Conservation (phyloP, 1,139 yeast genomes). For the Protomyces lactucae-debilis region DNA sequence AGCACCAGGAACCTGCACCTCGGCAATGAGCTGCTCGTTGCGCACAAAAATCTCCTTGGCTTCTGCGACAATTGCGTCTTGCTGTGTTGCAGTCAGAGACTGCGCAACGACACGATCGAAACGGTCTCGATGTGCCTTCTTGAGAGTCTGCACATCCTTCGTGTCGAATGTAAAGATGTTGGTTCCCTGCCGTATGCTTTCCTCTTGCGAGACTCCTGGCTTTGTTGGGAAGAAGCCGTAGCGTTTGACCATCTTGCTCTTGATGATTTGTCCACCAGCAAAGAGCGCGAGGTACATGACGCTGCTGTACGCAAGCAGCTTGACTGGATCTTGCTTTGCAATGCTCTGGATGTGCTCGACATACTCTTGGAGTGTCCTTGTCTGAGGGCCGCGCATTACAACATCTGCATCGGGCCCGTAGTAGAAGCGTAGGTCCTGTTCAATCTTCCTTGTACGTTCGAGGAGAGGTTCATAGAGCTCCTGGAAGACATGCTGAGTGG, state of each 20-base stretch:
- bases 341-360: slow-evolving; percentile 54
- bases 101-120: slow-evolving; percentile 73
- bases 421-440: slow-evolving; percentile 62
- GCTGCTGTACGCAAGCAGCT: slow-evolving; percentile 76
- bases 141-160: slow-evolving; percentile 47
- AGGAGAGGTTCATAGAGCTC: slow-evolving; percentile 51
- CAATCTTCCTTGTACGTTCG: slow-evolving; percentile 56
- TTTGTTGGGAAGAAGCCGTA: slow-evolving; percentile 71
- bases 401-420: slow-evolving; percentile 55
- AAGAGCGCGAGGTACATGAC: slow-evolving; percentile 79
- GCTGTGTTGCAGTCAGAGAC: slow-evolving; percentile 61
- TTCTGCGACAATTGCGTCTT: slow-evolving; percentile 64
- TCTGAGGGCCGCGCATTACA: slow-evolving; percentile 48
- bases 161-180: slow-evolving; percentile 69
- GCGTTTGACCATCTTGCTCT: slow-evolving; percentile 61
- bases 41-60: slow-evolving; percentile 61
- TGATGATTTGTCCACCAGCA: slow-evolving; percentile 78
- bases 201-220: slow-evolving; percentile 58
- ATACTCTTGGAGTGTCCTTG: slow-evolving; percentile 60
- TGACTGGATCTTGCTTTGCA: slow-evolving; percentile 60
- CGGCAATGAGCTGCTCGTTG: slow-evolving; percentile 42
- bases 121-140: slow-evolving; percentile 55
- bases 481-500: slow-evolving; percentile 52
- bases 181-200: slow-evolving; percentile 58
- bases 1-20: slow-evolving; percentile 6